phyloP scores from a whole-genome alignment of 306 rosid species.

The Vigna hirtella region DNA sequence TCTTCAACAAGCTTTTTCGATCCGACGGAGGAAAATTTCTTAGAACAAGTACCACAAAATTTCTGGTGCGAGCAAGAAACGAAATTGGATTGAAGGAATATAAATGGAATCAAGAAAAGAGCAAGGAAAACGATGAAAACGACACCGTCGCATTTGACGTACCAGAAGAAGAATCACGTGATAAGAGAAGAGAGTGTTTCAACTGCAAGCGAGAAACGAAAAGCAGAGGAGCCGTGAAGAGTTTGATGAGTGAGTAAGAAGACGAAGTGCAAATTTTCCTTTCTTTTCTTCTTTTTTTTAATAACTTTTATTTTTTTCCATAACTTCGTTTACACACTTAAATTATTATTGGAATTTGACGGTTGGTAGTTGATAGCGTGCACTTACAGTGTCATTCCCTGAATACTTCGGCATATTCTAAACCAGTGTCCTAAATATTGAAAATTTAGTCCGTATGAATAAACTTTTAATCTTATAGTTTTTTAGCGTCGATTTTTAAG shows the following conservation, averaged over 20 bases:
- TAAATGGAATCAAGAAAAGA: neutral
- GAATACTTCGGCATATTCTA: neutral
- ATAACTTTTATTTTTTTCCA: too few species aligned
- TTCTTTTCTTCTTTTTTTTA: too few species aligned
- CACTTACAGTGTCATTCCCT: neutral
- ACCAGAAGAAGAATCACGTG: constrained; percentile 7
- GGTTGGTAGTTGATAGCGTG: too few species aligned
- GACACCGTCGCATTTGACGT: neutral
- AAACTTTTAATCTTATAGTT: too few species aligned
- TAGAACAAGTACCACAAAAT: neutral
- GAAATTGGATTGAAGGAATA: neutral
- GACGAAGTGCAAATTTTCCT: too few species aligned
- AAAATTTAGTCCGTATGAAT: too few species aligned
- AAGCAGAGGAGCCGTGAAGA: constrained; percentile 18
- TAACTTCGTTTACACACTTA: too few species aligned
- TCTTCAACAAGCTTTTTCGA: neutral
- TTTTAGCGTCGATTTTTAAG: too few species aligned
- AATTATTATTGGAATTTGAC: too few species aligned
- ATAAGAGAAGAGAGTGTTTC: too few species aligned
- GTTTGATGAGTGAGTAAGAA: neutral
- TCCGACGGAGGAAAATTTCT: neutral
- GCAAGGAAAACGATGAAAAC: neutral
- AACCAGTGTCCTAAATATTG: too few species aligned
- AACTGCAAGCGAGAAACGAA: too few species aligned
- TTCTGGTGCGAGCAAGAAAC: neutral